Evolutionary conservation across 768 basidiomycete genomes (phyloP), one percentile per base, ranked within the genome.

Genomic region (Calocybe gangraenosa): DNA sequence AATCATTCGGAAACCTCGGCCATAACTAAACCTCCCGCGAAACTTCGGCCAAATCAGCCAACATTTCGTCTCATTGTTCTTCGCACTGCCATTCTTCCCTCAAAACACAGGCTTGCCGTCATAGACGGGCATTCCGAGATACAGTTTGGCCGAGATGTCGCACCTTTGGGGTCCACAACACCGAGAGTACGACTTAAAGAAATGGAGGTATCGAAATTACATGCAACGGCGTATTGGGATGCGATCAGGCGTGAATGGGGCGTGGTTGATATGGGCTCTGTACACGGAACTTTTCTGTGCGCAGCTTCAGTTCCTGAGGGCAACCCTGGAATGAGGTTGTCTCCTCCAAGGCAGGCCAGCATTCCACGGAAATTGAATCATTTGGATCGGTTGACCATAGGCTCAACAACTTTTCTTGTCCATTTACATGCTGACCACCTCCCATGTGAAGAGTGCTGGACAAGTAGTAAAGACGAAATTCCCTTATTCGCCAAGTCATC

Each of bases 221-320:
- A 92, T 56, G 83, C 87, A 7, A 86, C 82, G 2, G 67, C 76
- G 1, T 92, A 78, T 57, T 89, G 82, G 82, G 82, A 89, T 58
- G 65, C 66, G 25, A 60, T 62, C 21, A 70, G 76, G 44, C 59
- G 64, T 11, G 75, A 78, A 46, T 92, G 88, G 88, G 74, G 76
- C 2, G 65, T 87, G 22, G 87, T 90, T 8, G 90, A 92, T 59
- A 87, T 87, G 82, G 90, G 87, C 8, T 87, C 85, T 42, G 84
- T 81, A 61, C 90, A 92, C 52, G 90, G 90, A 3, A 91, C 89
- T 0, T 91, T 82, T 59, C 44, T 87, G 46, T 64, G 61, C 35
- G 54, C 63, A n/a, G 64, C 60, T 21, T 51, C 57, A 15, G 49
- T 58, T 23, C 36, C 61, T 31, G 48, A 52, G 13, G 47, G 56